Conservation (phyloP, 2,329 filamentous ascomycete genomes). For the Fusarium fracticaudum region DNA sequence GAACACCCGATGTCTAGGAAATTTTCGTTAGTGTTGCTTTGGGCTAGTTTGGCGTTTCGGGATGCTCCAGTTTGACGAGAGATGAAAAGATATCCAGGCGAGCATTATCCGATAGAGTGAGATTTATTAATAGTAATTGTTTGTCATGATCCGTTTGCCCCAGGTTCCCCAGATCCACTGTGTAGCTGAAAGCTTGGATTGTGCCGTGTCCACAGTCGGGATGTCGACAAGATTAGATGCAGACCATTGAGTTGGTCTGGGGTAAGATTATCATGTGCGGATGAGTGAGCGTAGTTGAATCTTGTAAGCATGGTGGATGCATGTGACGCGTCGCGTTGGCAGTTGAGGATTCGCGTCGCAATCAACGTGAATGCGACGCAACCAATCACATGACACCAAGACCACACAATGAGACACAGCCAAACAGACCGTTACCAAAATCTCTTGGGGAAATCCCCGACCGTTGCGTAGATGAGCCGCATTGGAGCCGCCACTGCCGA, state of each 20-base stretch:
- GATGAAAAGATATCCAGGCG: slow-evolving; percentile 31
- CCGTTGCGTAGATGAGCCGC: background rate
- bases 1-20: slow-evolving; percentile 5
- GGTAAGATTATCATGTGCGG: background rate
- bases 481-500: background rate
- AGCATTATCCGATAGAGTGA: slow-evolving; percentile 14
- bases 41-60: background rate
- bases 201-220: background rate
- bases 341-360: background rate
- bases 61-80: slow-evolving; percentile 9
- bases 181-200: background rate
- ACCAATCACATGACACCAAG: background rate
- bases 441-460: too few species aligned
- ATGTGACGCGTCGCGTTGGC: background rate
- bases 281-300: too few species aligned
- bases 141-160: background rate
- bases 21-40: background rate
- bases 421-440: background rate
- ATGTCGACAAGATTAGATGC: background rate
- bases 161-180: background rate
- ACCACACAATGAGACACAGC: background rate
- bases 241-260: background rate
- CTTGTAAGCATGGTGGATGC: background rate
- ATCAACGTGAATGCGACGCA: background rate
- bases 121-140: slow-evolving; percentile 29